These are phyloP conservation scores for Saturnispora gosingensis DNA, from an alignment of 805 yeast genomes.

Conservation along the genomic window DNA sequence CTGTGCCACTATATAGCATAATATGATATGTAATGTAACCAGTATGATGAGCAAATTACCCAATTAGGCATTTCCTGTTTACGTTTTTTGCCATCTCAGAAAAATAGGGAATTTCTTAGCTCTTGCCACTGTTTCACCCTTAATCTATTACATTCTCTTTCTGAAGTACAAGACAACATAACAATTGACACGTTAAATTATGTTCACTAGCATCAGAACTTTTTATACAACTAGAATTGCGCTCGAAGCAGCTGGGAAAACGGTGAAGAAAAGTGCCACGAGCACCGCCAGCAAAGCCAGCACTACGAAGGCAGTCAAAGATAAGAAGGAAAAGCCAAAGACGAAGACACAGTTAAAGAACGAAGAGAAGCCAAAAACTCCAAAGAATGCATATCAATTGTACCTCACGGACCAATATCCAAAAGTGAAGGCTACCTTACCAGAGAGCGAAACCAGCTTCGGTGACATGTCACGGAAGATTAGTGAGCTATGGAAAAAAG, in stretches of 20 bases:
- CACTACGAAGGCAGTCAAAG: neutral
- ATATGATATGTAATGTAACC: neutral
- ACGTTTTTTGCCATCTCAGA: neutral
- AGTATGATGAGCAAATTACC: neutral
- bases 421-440: conserved; percentile 2
- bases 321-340: conserved; percentile 8
- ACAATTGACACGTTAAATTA: neutral
- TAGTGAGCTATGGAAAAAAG: conserved; percentile 17
- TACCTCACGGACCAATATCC: conserved; percentile 14
- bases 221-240: neutral
- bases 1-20: neutral
- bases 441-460: neutral
- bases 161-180: neutral
- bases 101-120: neutral
- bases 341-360: conserved; percentile 8
- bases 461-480: conserved; percentile 7
- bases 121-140: neutral
- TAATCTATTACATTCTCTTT: neutral
- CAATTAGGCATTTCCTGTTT: neutral
- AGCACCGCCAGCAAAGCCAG: neutral
- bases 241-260: conserved; percentile 2
- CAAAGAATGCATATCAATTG: conserved; percentile 13
- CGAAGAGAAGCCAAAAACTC: conserved; percentile 18
- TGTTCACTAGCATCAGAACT: neutral
- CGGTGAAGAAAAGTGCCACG: neutral